Evolutionary conservation across 2,329 filamentous ascomycete species (phyloP).

Genomic region (Alternaria triticimaculans): DNA sequence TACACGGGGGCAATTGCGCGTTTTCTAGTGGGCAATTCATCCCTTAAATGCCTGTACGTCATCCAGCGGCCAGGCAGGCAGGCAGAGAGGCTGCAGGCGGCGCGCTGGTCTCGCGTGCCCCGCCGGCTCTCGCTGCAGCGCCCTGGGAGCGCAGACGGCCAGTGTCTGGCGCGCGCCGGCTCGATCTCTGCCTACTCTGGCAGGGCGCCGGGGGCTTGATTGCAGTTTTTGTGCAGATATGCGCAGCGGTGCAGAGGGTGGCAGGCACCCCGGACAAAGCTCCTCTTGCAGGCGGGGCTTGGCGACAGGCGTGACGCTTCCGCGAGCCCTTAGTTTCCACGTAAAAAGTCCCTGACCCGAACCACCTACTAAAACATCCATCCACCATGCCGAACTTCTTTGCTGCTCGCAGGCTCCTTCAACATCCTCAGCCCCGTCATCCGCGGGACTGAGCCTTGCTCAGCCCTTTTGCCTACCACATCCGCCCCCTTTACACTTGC

Average conservation of each 20-base stretch:
- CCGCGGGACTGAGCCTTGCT: conserved; percentile 56
- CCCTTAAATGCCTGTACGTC: conserved; percentile 23
- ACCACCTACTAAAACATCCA: conserved; percentile 46
- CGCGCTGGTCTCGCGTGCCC: conserved; percentile 26
- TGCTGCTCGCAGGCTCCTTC: conserved; percentile 51
- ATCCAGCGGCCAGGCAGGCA: conserved; percentile 12
- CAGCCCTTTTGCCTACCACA: conserved; percentile 22
- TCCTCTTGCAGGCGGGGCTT: conserved; percentile 26
- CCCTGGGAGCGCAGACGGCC: neutral
- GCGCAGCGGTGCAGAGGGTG: conserved; percentile 2
- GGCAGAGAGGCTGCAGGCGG: conserved; percentile 23
- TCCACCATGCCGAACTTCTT: conserved; percentile 49
- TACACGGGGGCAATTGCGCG: conserved; percentile 37
- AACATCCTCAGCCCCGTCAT: conserved; percentile 57
- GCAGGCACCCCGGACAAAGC: conserved; percentile 19
- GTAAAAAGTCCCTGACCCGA: conserved; percentile 40
- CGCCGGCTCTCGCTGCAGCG: conserved; percentile 13
- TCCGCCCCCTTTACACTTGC: conserved; percentile 36
- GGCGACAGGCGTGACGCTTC: conserved; percentile 24
- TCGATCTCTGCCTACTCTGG: neutral
- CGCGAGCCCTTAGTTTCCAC: conserved; percentile 31
- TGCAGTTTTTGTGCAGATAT: conserved; percentile 5
- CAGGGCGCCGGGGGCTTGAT: neutral
- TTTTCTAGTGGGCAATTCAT: conserved; percentile 38
- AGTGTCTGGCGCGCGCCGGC: neutral